phyloP scores from a whole-genome alignment of 768 basidiomycete species.

The Epithele typhae region DNA sequence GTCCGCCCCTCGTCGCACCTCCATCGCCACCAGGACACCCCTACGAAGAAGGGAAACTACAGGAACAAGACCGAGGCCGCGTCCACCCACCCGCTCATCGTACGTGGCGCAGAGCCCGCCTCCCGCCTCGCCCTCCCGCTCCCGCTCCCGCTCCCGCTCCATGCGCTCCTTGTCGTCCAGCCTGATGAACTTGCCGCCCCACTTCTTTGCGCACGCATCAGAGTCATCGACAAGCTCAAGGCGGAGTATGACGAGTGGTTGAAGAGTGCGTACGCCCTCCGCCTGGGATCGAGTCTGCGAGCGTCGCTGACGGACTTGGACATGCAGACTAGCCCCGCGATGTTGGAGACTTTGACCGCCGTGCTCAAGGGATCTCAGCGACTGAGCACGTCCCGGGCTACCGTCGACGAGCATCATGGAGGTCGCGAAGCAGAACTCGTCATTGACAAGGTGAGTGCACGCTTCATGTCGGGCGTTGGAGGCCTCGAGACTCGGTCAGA shows the following conservation, averaged over 20 bases:
- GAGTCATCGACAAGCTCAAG: constrained; percentile 85
- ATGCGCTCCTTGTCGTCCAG: constrained; percentile 9
- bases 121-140: neutral
- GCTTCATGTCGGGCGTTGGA: no score
- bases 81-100: constrained; percentile 62
- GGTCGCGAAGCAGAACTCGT: constrained; percentile 88
- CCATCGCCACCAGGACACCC: constrained; percentile 29
- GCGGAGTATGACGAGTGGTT: constrained; percentile 78
- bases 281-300: neutral
- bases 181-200: constrained; percentile 80
- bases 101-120: constrained; percentile 44
- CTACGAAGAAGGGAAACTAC: constrained; percentile 45
- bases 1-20: no score
- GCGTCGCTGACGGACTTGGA: neutral
- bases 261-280: constrained; percentile 51
- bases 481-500: no score
- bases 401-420: constrained; percentile 92
- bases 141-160: constrained; percentile 1
- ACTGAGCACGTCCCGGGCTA: constrained; percentile 87
- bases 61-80: constrained; percentile 21
- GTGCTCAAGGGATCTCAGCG: constrained; percentile 83
- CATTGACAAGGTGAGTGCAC: constrained; percentile 77
- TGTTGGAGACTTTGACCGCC: constrained; percentile 77
- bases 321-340: constrained; percentile 70
- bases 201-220: constrained; percentile 85